These are phyloP conservation scores for Acer saccharum DNA, from an alignment of 345 rosid species.

Conservation along the genomic window DNA sequence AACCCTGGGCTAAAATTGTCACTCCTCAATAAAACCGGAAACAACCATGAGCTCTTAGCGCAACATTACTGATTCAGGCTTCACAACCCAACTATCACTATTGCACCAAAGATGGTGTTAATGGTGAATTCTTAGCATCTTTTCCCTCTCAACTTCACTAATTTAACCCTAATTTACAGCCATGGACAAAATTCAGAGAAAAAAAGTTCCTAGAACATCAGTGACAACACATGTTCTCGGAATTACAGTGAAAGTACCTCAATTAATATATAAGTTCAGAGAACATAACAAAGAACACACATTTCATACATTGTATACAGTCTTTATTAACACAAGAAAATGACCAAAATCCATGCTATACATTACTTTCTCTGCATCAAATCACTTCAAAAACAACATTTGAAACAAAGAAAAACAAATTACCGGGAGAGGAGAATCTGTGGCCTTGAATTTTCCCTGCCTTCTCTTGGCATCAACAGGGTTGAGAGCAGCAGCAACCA, in stretches of 20 bases:
- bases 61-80: no score
- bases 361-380: neutral
- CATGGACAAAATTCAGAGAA: neutral
- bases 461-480: constrained; percentile 88
- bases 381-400: neutral
- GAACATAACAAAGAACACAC: no score
- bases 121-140: neutral
- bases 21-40: no score
- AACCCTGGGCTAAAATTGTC: no score
- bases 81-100: neutral
- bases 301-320: no score
- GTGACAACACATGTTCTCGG: neutral
- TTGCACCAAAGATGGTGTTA: neutral
- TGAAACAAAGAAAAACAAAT: neutral
- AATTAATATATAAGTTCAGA: no score
- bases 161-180: neutral
- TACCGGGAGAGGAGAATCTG: constrained; percentile 93
- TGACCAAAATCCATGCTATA: neutral
- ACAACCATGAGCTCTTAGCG: no score
- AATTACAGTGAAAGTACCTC: no score
- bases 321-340: neutral
- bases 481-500: constrained; percentile 85
- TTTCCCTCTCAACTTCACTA: neutral
- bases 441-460: constrained; percentile 93
- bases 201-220: neutral